These are phyloP conservation scores for Arthroderma uncinatum DNA, from an alignment of 2,329 filamentous ascomycete genomes.

Conservation along the genomic window DNA sequence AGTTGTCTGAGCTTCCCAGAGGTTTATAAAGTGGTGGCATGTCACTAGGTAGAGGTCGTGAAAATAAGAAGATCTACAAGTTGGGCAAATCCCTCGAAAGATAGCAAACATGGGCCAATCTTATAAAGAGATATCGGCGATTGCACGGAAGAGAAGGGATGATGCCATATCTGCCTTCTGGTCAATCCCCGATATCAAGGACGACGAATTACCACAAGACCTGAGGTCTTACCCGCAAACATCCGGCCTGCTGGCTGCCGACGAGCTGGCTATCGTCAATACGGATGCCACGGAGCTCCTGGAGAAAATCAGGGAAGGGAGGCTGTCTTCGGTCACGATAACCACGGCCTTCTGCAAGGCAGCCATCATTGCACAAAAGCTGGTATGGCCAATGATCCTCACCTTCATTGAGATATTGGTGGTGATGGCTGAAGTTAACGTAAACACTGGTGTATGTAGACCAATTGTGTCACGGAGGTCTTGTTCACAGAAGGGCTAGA, in stretches of 20 bases:
- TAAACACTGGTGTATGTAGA: constrained; percentile 29
- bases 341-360: constrained; percentile 30
- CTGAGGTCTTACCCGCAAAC: constrained; percentile 14
- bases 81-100: neutral
- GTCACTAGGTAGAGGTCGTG: no score
- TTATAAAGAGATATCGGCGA: constrained; percentile 29
- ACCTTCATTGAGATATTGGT: neutral
- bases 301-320: constrained; percentile 25
- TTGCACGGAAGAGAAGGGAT: constrained; percentile 27
- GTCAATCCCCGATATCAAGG: constrained; percentile 13
- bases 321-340: constrained; percentile 13
- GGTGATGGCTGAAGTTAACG: neutral
- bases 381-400: neutral
- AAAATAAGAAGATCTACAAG: neutral
- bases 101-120: constrained; percentile 20
- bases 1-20: no score
- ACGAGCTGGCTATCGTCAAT: constrained; percentile 42
- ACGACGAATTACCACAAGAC: constrained; percentile 13
- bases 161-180: constrained; percentile 20
- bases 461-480: constrained; percentile 50
- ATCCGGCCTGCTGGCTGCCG: constrained; percentile 49
- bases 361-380: constrained; percentile 30
- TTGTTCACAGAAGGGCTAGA: constrained; percentile 39
- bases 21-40: no score
- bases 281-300: constrained; percentile 27